phyloP scores from a whole-genome alignment of 2,329 filamentous ascomycete genomes.

The Leptographium lundbergii region DNA sequence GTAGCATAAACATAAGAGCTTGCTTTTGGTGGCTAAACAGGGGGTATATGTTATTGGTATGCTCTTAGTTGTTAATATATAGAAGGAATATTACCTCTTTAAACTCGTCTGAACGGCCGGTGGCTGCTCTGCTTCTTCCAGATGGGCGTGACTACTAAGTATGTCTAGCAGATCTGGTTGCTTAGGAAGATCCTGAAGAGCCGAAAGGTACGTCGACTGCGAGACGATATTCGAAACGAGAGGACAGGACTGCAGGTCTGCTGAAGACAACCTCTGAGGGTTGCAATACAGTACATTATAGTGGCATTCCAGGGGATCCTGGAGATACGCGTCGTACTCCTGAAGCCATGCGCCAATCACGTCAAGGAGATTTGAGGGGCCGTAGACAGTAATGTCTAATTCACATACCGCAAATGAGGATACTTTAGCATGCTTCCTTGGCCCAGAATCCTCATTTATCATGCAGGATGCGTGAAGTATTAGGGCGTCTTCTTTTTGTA shows the following conservation, averaged over 20 bases:
- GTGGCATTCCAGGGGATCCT: constrained; percentile 21
- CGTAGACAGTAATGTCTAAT: constrained; percentile 19
- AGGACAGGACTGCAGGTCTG: neutral
- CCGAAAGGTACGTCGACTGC: neutral
- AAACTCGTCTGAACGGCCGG: constrained; percentile 10
- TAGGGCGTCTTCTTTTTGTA: constrained; percentile 3
- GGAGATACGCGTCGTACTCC: constrained; percentile 20
- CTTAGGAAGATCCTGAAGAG: constrained; percentile 1
- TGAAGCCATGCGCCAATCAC: constrained; percentile 21
- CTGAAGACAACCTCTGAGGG: constrained; percentile 18
- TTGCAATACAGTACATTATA: constrained; percentile 21
- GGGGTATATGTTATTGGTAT: too few relatives aligned
- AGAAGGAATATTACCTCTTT: neutral
- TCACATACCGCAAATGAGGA: neutral
- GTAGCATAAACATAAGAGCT: constrained; percentile 28
- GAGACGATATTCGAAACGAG: constrained; percentile 1
- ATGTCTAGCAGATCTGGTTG: constrained; percentile 15
- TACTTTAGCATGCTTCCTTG: neutral
- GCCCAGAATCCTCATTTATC: neutral
- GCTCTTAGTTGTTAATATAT: too few relatives aligned
- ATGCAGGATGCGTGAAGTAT: constrained; percentile 1
- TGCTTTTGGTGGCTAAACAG: constrained; percentile 33
- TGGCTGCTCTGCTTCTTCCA: constrained; percentile 19
- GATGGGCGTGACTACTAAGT: constrained; percentile 13
- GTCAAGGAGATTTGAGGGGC: constrained; percentile 14